Percentiles rank a stretch among this genome's conserved stretches.
Conservation (phyloP, 2,329 filamentous ascomycete genomes). For the Fusarium torulosum region DNA sequence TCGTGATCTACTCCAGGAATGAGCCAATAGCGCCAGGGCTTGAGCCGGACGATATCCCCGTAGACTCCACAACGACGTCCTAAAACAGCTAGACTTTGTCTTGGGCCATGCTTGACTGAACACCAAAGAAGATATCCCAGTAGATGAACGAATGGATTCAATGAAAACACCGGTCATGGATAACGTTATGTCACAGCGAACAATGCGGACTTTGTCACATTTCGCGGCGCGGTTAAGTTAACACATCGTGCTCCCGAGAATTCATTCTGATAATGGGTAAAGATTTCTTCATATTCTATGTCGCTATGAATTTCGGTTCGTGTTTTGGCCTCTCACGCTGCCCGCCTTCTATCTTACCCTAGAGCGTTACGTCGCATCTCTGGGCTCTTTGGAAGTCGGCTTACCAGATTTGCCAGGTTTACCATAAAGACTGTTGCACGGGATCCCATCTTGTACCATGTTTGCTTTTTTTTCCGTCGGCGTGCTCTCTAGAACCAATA, state of each 20-base stretch:
- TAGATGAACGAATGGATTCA: background rate
- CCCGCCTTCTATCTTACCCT: background rate
- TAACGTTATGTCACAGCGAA: background rate
- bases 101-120: background rate
- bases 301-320: background rate
- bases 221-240: background rate
- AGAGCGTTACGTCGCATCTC: background rate
- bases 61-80: background rate
- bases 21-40: background rate
- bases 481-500: background rate
- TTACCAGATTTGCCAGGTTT: background rate
- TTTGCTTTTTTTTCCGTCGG: background rate
- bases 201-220: background rate
- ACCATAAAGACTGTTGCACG: no score
- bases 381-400: background rate
- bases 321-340: background rate
- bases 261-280: background rate
- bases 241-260: background rate
- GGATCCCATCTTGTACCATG: background rate
- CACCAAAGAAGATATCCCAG: background rate
- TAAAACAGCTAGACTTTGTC: slow-evolving; percentile 1
- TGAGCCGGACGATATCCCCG: background rate
- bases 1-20: background rate
- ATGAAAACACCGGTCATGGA: background rate
- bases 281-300: background rate